Base-by-base conservation (phyloP, 352 stramenopile genomes). In the Pythium diclinum region DNA sequence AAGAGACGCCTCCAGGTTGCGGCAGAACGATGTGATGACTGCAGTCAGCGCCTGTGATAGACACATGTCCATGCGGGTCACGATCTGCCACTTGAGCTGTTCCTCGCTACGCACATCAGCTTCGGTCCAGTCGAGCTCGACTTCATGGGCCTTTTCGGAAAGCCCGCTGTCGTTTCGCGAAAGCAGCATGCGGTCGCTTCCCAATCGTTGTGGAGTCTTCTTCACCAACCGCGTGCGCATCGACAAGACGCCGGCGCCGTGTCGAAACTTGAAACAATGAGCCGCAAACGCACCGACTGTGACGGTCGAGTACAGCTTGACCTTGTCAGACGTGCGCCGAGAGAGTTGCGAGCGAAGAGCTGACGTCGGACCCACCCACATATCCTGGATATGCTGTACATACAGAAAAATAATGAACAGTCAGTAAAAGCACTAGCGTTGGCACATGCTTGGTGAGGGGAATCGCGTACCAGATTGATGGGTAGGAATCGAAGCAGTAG, bases 181-280 rank as follows among this genome's bases (percentile, higher is more conserved):
- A 8, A 89, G 62, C 7, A 78, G 48, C 55, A 56, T 63, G 4
- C 56, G 55, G 36, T 64, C 63, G 13, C 63, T 69, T 6, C 72
- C 16, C 71, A 77, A 58, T n/a, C 58, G 59, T 3, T 17, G 14
- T 5, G 53, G 36, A 1, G 28, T 14, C 23, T 72, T 67, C 65
- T 91, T 91, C 46, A 82, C 72, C 56, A 93, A 56, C 17, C 72
- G 77, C 0, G 71, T 74, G 19, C 82, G 81, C 36, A 93, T 62
- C 59, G 81, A 87, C 54, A 92, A 48, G 65, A 93, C 88, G n/a
- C 85, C 85, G 6, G 70, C 71, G 1, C 79, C 78, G 55, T 90
- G 80, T n/a, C 84, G 83, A 34, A 94, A 94, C 52, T 92, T 92
- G 63, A 85, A 90, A 40, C 78, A 89, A 56, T 93, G 84, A 14